Evolutionary conservation across 2,329 filamentous ascomycete species (phyloP).

Genomic region (Neodidymelliopsis sp.): DNA sequence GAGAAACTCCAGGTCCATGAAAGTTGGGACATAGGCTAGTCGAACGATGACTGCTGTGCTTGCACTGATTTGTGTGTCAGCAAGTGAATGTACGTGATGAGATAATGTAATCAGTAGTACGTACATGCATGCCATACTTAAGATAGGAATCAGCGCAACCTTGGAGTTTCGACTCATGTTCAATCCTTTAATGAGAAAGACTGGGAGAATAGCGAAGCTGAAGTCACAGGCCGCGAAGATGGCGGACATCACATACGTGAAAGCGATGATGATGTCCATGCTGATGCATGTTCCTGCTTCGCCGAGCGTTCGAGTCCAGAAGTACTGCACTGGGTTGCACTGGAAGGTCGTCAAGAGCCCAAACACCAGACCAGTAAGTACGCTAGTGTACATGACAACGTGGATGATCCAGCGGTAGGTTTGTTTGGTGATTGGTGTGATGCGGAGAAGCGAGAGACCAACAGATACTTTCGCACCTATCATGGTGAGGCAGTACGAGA

Average conservation of each 20-base stretch:
- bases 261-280: conserved; percentile 56
- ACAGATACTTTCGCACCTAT: conserved; percentile 54
- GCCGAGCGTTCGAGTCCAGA: conserved; percentile 50
- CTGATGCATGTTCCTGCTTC: conserved; percentile 50
- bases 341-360: conserved; percentile 59
- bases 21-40: conserved; percentile 22
- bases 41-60: conserved; percentile 23
- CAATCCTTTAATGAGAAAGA: conserved; percentile 60
- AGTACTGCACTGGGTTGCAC: conserved; percentile 57
- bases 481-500: conserved; percentile 19
- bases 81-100: too few species aligned
- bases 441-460: conserved; percentile 57
- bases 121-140: conserved; percentile 19
- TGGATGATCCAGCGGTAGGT: conserved; percentile 52
- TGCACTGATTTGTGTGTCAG: conserved; percentile 3
- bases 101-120: too few species aligned
- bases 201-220: conserved; percentile 27
- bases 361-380: conserved; percentile 54
- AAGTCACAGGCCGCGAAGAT: conserved; percentile 23
- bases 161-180: conserved; percentile 56
- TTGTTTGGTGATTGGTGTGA: conserved; percentile 49
- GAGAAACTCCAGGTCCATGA: conserved; percentile 23
- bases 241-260: conserved; percentile 51
- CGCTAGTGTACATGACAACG: conserved; percentile 50
- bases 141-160: conserved; percentile 14